Conservation (phyloP, 2,329 filamentous ascomycete species). For the Ophiostoma ips region DNA sequence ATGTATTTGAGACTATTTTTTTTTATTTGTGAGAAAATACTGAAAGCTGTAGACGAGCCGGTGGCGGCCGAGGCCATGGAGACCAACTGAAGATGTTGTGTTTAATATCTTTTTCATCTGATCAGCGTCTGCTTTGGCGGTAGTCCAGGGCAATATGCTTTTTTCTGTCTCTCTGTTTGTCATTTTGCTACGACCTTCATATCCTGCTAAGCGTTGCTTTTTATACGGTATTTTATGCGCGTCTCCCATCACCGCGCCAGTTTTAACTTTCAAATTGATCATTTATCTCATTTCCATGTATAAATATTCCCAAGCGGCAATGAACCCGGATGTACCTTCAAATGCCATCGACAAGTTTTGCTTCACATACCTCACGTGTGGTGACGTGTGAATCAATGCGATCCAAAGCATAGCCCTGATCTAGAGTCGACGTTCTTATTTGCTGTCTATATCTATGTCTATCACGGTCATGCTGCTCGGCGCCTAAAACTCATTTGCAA, state of each 20-base stretch:
- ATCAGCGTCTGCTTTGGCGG: background rate
- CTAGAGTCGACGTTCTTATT: too few species aligned
- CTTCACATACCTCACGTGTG: too few species aligned
- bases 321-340: too few species aligned
- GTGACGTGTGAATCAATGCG: too few species aligned
- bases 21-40: background rate
- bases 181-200: background rate
- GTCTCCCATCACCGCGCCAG: too few species aligned
- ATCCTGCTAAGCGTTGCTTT: slow-evolving; percentile 1
- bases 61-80: background rate
- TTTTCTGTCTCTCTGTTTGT: background rate
- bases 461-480: background rate
- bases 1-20: background rate
- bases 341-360: too few species aligned
- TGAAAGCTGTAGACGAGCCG: background rate
- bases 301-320: too few species aligned
- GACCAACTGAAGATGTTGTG: background rate
- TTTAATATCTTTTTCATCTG: background rate
- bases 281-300: too few species aligned
- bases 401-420: too few species aligned
- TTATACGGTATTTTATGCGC: background rate
- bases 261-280: too few species aligned
- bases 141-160: background rate
- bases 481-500: slow-evolving; percentile 17
- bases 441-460: background rate